A percentile compares a stretch with the other conserved stretches of the same genome.
Conservation (phyloP, 768 basidiomycete species). For the Kwoniella sp. region DNA sequence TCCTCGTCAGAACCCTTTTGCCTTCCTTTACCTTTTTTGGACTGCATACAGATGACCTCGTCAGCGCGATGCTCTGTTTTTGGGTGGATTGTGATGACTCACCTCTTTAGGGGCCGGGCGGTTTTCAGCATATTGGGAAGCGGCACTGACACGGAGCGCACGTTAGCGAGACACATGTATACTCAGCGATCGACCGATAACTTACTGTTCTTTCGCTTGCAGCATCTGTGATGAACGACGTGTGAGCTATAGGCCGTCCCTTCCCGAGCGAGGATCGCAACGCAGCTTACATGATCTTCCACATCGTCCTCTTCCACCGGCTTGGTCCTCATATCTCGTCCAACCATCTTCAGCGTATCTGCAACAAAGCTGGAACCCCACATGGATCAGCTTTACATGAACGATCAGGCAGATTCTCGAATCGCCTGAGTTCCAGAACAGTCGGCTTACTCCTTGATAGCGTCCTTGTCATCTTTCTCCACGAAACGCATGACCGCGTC, state of each 20-base stretch:
- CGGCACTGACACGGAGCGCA: constrained; percentile 20
- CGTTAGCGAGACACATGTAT: no score
- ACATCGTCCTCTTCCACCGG: constrained; percentile 56
- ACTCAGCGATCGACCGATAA: no score
- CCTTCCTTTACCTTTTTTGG: constrained; percentile 35
- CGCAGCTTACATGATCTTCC: constrained; percentile 52
- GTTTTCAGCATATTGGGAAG: constrained; percentile 33
- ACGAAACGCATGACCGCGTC: constrained; percentile 94
- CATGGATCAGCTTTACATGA: no score
- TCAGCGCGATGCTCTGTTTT: background rate
- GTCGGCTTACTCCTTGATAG: constrained; percentile 74
- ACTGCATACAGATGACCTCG: background rate
- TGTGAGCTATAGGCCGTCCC: no score
- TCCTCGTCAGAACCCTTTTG: constrained; percentile 47
- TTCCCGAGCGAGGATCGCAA: no score
- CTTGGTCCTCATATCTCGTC: constrained; percentile 41
- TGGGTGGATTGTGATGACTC: background rate
- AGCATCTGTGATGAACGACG: constrained; percentile 36
- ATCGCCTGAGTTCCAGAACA: no score
- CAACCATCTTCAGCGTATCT: constrained; percentile 52
- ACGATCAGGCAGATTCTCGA: no score
- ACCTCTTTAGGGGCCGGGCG: constrained; percentile 58
- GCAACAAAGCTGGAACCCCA: constrained; percentile 56
- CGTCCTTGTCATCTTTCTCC: constrained; percentile 94
- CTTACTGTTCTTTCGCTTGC: constrained; percentile 50